Percentiles rank a stretch among this genome's conserved stretches.
Evolutionary conservation across 345 rosid species (phyloP).

Genomic region (Clarkia xantiana): DNA sequence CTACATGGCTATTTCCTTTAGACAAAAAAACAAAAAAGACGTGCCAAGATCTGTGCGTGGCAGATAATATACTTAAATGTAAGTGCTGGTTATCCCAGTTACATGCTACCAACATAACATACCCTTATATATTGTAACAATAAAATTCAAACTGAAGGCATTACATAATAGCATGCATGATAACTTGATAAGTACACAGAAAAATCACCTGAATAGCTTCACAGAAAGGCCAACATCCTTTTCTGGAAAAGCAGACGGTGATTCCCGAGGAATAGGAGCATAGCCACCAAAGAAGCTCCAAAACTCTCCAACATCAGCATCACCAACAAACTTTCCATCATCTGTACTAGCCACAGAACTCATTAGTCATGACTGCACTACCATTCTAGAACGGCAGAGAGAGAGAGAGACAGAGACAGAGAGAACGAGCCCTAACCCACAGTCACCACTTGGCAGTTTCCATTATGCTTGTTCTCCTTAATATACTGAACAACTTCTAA

Average conservation of each 20-base stretch:
- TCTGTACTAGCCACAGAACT: constrained; percentile 27
- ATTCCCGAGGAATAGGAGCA: constrained; percentile 56
- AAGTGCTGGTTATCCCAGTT: neutral
- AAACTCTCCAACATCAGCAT: constrained; percentile 75
- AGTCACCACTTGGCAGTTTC: constrained; percentile 68
- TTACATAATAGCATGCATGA: neutral
- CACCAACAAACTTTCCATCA: constrained; percentile 81
- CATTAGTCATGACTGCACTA: constrained; percentile 1
- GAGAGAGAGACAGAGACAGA: constrained; percentile 1
- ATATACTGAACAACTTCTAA: constrained; percentile 72
- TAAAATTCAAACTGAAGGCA: neutral
- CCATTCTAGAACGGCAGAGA: constrained; percentile 1
- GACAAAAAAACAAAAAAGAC: no score
- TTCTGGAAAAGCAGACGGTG: constrained; percentile 23
- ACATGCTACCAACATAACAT: neutral
- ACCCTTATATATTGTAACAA: neutral
- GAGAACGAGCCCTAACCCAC: constrained; percentile 31
- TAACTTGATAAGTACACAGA: neutral
- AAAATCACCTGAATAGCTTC: constrained; percentile 44
- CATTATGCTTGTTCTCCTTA: constrained; percentile 58
- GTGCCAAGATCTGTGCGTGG: no score
- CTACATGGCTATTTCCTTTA: no score
- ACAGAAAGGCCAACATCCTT: constrained; percentile 23
- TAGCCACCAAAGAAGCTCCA: constrained; percentile 93
- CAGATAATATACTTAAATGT: no score